Evolutionary conservation across 805 yeast species (phyloP).

Genomic region (Kuraishia ogatae): DNA sequence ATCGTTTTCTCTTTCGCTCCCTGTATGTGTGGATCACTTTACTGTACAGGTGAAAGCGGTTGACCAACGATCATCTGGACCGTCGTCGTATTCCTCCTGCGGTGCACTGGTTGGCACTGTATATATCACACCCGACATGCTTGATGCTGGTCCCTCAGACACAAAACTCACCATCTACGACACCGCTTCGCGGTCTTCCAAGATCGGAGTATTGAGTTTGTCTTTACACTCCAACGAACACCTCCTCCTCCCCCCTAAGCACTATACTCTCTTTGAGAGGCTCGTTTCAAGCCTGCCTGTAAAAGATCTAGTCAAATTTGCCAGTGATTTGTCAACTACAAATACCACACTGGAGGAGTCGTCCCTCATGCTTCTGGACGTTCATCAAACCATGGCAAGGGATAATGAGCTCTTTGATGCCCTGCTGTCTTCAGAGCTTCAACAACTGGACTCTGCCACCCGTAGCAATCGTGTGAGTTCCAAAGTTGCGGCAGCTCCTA

Average conservation of each 20-base stretch:
- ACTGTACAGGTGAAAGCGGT: background rate
- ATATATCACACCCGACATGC: slow-evolving; percentile 42
- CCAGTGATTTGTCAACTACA: slow-evolving; percentile 23
- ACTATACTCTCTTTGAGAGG: slow-evolving; percentile 54
- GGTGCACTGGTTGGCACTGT: slow-evolving; percentile 37
- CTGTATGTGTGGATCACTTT: slow-evolving; percentile 13
- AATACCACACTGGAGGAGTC: slow-evolving; percentile 39
- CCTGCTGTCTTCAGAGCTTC: slow-evolving; percentile 59
- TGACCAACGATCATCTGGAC: background rate
- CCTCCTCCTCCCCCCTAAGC: slow-evolving; percentile 49
- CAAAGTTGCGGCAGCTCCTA: slow-evolving; percentile 14
- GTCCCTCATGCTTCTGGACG: slow-evolving; percentile 56
- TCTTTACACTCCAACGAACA: slow-evolving; percentile 42
- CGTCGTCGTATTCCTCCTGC: background rate
- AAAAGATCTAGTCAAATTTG: slow-evolving; percentile 40
- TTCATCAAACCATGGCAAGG: slow-evolving; percentile 60
- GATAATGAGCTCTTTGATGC: slow-evolving; percentile 70
- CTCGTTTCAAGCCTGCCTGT: slow-evolving; percentile 48
- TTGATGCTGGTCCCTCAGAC: slow-evolving; percentile 14
- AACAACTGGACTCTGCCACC: slow-evolving; percentile 34
- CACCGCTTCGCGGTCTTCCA: slow-evolving; percentile 11
- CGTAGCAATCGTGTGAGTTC: slow-evolving; percentile 29
- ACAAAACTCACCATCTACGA: slow-evolving; percentile 3
- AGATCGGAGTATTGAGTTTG: slow-evolving; percentile 51
- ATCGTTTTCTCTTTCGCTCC: slow-evolving; percentile 52